Conservation (phyloP, 2,329 filamentous ascomycete species). For the Aspergillus fumigatus region DNA sequence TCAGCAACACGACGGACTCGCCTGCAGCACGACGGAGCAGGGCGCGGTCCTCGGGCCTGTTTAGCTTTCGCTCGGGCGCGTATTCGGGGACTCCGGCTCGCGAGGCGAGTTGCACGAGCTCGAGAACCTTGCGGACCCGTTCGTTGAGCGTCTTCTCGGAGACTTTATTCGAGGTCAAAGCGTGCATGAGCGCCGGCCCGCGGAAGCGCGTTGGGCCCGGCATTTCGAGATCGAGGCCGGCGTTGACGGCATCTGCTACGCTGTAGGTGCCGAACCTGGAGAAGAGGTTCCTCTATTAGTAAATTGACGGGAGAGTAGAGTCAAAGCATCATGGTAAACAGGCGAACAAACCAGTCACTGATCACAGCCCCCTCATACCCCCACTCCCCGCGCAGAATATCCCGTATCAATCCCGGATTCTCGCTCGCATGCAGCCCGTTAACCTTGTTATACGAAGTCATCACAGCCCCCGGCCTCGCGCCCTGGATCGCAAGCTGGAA, state of each 20-base stretch:
- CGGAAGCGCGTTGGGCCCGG: constrained; percentile 44
- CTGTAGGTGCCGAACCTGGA: constrained; percentile 44
- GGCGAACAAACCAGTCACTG: constrained; percentile 40
- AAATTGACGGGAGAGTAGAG: not conserved
- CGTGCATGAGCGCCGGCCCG: constrained; percentile 36
- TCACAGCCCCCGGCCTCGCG: constrained; percentile 51
- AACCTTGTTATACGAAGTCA: constrained; percentile 57
- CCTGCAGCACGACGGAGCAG: constrained; percentile 64
- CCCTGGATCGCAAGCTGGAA: constrained; percentile 56
- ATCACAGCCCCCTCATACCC: constrained; percentile 44
- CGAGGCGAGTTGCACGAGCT: constrained; percentile 55
- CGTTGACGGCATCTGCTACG: constrained; percentile 41
- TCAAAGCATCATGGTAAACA: too few species aligned
- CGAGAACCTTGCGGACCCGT: constrained; percentile 52
- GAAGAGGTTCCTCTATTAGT: not conserved
- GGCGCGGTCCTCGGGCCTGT: constrained; percentile 59
- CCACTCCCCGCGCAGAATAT: constrained; percentile 44
- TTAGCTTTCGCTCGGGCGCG: constrained; percentile 49
- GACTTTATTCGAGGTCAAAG: constrained; percentile 54
- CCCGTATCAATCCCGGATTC: constrained; percentile 37
- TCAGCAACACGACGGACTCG: constrained; percentile 68
- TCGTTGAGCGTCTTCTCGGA: constrained; percentile 53
- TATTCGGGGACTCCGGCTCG: constrained; percentile 52
- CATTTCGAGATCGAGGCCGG: constrained; percentile 47
- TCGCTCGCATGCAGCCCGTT: constrained; percentile 48